phyloP scores from a whole-genome alignment of 805 yeast species.

The Gaillardinia entomophila region DNA sequence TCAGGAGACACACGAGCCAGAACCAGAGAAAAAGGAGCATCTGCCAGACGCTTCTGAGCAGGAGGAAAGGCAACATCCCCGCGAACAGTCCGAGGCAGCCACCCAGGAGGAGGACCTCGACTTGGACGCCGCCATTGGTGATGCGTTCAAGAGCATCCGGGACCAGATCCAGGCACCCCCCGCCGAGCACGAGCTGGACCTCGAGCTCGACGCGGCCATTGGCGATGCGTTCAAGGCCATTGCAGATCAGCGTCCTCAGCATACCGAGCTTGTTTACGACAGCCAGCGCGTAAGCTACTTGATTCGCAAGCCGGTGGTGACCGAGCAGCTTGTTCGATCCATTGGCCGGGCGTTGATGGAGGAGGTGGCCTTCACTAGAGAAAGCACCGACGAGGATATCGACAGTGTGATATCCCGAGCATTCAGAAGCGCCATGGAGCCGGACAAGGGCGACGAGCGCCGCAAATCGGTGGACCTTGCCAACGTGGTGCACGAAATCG shows the following conservation, averaged over 20 bases:
- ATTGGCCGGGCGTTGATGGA: background rate
- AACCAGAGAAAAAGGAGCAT: no score
- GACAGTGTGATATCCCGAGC: background rate
- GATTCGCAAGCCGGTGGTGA: background rate
- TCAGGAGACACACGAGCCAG: background rate
- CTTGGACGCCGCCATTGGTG: constrained; percentile 9
- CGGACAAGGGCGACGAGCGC: background rate
- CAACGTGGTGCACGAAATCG: background rate
- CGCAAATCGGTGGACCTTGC: background rate
- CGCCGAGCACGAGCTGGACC: constrained; percentile 4
- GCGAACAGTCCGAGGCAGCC: background rate
- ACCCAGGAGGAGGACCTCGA: constrained; percentile 4
- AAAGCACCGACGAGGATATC: background rate
- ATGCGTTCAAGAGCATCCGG: constrained; percentile 5
- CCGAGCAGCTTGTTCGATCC: background rate
- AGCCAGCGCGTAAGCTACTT: background rate
- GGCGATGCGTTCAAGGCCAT: constrained; percentile 21
- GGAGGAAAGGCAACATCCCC: background rate
- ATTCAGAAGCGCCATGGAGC: no score
- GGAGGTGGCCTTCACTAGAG: background rate
- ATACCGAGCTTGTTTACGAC: background rate
- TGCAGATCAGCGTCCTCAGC: background rate
- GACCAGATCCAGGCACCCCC: background rate
- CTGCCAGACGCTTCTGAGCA: no score
- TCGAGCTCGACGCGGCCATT: constrained; percentile 20